These are phyloP conservation scores for Geranium rotundifolium DNA, from an alignment of 345 rosid genomes.

Conservation along the genomic window DNA sequence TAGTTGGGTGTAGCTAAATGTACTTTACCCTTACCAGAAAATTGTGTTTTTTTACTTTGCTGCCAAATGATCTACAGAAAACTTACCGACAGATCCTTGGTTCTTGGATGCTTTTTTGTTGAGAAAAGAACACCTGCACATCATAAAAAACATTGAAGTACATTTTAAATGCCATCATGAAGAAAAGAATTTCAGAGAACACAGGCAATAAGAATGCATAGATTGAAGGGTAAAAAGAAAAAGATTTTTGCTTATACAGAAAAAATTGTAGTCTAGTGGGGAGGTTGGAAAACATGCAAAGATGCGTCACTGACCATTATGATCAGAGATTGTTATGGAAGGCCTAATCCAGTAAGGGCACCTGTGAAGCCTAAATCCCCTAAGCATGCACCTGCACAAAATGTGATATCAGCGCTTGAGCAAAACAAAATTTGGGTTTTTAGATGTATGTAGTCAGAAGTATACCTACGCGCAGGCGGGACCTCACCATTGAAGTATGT, in stretches of 20 bases:
- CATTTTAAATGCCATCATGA: neutral
- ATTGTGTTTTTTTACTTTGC: neutral
- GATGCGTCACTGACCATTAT: conserved; percentile 39
- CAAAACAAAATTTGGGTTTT: neutral
- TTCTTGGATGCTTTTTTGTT: conserved; percentile 65
- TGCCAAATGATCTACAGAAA: neutral
- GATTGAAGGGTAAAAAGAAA: too few species aligned
- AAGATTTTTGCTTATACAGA: neutral
- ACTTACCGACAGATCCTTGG: conserved; percentile 64
- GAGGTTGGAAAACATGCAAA: neutral
- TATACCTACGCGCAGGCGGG: conserved; percentile 70
- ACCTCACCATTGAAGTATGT: conserved; percentile 47
- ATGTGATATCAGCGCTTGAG: neutral
- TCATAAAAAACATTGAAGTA: conserved; percentile 7
- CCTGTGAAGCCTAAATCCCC: conserved; percentile 79
- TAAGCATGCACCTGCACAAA: conserved; percentile 70
- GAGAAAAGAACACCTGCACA: conserved; percentile 67
- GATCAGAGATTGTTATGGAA: conserved; percentile 61
- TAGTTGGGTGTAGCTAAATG: neutral
- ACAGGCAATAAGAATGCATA: neutral
- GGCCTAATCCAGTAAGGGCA: conserved; percentile 98
- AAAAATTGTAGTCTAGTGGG: neutral
- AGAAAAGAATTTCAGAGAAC: neutral
- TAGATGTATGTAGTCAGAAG: conserved; percentile 3
- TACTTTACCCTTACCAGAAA: neutral